These are phyloP conservation scores for Acanthochlamys bracteata DNA, from an alignment of 106 monocot genomes.

Conservation along the genomic window DNA sequence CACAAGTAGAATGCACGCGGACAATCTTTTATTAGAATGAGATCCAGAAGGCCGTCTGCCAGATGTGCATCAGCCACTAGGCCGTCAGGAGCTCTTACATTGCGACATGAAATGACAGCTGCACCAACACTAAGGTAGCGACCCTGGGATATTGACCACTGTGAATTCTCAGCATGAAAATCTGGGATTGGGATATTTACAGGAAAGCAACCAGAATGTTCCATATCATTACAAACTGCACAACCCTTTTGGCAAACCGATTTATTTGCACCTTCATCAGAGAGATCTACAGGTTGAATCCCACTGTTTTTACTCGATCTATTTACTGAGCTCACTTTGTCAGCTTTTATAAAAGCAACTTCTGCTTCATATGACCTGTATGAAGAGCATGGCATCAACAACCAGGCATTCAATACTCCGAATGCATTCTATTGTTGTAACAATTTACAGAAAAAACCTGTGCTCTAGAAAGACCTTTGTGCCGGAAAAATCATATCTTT, in stretches of 20 bases:
- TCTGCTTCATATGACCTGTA: slow-evolving; percentile 82
- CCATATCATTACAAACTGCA: slow-evolving; percentile 26
- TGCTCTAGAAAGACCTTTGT: slow-evolving; percentile 88
- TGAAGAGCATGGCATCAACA: background rate
- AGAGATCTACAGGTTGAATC: slow-evolving; percentile 7
- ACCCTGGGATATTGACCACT: slow-evolving; percentile 56
- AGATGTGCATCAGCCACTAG: slow-evolving; percentile 86
- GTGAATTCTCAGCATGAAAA: slow-evolving; percentile 21
- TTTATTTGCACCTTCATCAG: slow-evolving; percentile 15
- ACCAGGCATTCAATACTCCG: too few relatives aligned
- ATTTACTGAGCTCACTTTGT: slow-evolving; percentile 11
- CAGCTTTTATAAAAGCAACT: slow-evolving; percentile 47
- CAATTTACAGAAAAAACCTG: slow-evolving; percentile 35
- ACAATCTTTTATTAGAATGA: slow-evolving; percentile 80
- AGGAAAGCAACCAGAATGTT: slow-evolving; percentile 3
- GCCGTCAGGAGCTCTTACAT: slow-evolving; percentile 91
- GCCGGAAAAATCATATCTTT: slow-evolving; percentile 84
- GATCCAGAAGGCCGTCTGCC: slow-evolving; percentile 89
- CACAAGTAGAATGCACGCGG: slow-evolving; percentile 75
- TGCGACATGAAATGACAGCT: slow-evolving; percentile 88
- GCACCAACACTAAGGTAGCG: slow-evolving; percentile 78
- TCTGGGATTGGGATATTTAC: slow-evolving; percentile 10
- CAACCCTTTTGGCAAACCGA: slow-evolving; percentile 54
- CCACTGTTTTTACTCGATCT: background rate
- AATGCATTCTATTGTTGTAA: background rate